Evolutionary conservation across 441 rosid genomes (phyloP).

Genomic region (Sinapis alba): DNA sequence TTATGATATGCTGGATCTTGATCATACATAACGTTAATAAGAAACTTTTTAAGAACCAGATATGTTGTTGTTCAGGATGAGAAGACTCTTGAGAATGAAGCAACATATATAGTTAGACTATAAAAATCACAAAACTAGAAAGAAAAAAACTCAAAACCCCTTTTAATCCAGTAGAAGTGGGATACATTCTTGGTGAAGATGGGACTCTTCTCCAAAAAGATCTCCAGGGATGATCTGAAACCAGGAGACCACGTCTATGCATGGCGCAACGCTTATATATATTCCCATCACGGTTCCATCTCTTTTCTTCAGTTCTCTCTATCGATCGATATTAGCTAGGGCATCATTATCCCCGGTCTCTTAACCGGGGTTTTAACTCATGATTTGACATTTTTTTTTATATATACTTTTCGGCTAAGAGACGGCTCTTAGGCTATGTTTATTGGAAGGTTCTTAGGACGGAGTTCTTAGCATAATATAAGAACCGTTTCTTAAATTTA

Average conservation of each 20-base stretch:
- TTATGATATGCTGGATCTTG: background rate
- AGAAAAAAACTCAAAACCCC: background rate
- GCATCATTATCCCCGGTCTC: too few relatives aligned
- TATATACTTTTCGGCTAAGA: too few relatives aligned
- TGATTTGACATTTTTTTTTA: too few relatives aligned
- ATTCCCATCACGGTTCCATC: constrained; percentile 38
- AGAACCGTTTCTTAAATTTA: too few relatives aligned
- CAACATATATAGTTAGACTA: background rate
- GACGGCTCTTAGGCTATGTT: too few relatives aligned
- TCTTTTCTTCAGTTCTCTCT: constrained; percentile 9
- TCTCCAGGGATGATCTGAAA: constrained; percentile 29
- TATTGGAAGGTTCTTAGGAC: too few relatives aligned
- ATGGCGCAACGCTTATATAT: constrained; percentile 34
- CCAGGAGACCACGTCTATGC: constrained; percentile 40
- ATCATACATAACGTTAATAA: background rate
- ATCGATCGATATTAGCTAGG: background rate
- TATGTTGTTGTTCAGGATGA: background rate
- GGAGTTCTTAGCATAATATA: too few relatives aligned
- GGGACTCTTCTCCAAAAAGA: constrained; percentile 27
- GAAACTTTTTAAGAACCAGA: background rate
- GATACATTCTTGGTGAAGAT: constrained; percentile 9
- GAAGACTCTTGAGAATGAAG: background rate
- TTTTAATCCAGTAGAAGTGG: background rate
- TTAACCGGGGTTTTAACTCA: too few relatives aligned
- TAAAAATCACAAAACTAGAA: background rate